Evolutionary conservation across 176 grass and related monocot genomes (phyloP), one percentile per base, ranked within the genome.

Genomic region (Raddia distichophylla): DNA sequence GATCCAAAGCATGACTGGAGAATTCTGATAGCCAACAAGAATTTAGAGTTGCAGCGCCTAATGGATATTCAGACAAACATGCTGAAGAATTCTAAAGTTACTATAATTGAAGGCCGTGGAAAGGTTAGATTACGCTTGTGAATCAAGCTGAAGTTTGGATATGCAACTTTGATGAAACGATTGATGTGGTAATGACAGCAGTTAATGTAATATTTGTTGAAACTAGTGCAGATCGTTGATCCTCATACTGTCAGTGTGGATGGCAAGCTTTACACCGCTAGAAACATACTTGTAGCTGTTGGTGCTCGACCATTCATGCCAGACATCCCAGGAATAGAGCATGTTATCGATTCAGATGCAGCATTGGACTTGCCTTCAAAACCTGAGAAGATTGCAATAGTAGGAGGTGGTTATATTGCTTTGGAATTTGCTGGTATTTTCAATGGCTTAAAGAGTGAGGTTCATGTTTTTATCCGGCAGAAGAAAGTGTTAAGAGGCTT

Each of bases 391-490:
- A 93, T 96, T 82, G 93, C 93, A 73, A 90, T 96, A 80, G 90
- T 92, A 53, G 93, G 93, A 77, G 93, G 93, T 65, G 93, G 93
- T 34, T 96, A 96, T 69, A 96, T 96, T 71, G 87, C 90, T 86
- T 88, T 96, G 69, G 93, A 96, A 60, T 96, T 96, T 81, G 87
- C 88, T 64, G 90, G 93, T 3, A 84, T 96, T 43, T 96, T 96
- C 75, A 96, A 82, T 90, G 88, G 93, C 20, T 90, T 96, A 71
- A 90, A 78, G 55, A 92, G 90, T 82, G 87, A 88, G 13, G 93
- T 96, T 63, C 93, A 96, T 89, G 85, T 96, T 69, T 96, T 96
- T 82, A 92, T 96, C 40, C 75, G 93, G 48, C 93, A 96, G 66
- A 96, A 89, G 54, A 90, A 90, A 80, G 87, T 96, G 1, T 83